Percentiles rank a stretch among this genome's conserved stretches.
These are phyloP conservation scores for Cicer arietinum DNA, from an alignment of 306 rosid genomes.

Conservation along the genomic window DNA sequence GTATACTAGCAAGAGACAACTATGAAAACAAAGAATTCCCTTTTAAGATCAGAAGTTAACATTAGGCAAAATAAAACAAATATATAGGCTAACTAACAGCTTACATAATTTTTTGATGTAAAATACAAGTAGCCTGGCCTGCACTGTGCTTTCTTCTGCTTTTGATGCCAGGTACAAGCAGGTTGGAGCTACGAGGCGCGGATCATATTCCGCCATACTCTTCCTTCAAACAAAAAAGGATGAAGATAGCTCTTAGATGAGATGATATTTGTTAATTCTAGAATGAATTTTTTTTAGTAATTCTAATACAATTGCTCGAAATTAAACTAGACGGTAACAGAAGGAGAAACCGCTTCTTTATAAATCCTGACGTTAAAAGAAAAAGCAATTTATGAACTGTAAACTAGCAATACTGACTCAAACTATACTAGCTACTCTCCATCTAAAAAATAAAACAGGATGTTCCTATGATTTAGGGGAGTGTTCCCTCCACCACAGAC, in stretches of 20 bases:
- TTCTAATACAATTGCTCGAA: too few species aligned
- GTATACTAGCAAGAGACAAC: slow-evolving; percentile 23
- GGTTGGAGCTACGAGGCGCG: slow-evolving; percentile 91
- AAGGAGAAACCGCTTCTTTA: too few species aligned
- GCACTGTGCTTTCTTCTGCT: slow-evolving; percentile 96
- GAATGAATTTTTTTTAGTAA: too few species aligned
- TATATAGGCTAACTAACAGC: slow-evolving; percentile 16
- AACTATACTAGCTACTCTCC: slow-evolving; percentile 11
- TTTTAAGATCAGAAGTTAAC: slow-evolving; percentile 34
- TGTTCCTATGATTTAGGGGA: slow-evolving; percentile 23
- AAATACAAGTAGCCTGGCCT: slow-evolving; percentile 83
- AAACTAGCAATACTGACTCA: neutral
- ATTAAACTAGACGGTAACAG: too few species aligned
- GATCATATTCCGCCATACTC: slow-evolving; percentile 92
- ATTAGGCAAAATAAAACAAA: neutral
- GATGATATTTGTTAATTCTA: slow-evolving; percentile 12
- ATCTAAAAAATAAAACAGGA: slow-evolving; percentile 31
- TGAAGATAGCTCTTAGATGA: slow-evolving; percentile 16
- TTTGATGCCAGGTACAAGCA: slow-evolving; percentile 91
- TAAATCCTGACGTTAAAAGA: neutral
- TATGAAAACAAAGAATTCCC: slow-evolving; percentile 33
- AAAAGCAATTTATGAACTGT: slow-evolving; percentile 28
- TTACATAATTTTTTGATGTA: slow-evolving; percentile 73
- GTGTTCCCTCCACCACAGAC: slow-evolving; percentile 13
- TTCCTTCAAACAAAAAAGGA: slow-evolving; percentile 59